Percentiles rank a stretch among this genome's conserved stretches.
Conservation (phyloP, 2,329 filamentous ascomycete species). For the Alternaria brassicae region DNA sequence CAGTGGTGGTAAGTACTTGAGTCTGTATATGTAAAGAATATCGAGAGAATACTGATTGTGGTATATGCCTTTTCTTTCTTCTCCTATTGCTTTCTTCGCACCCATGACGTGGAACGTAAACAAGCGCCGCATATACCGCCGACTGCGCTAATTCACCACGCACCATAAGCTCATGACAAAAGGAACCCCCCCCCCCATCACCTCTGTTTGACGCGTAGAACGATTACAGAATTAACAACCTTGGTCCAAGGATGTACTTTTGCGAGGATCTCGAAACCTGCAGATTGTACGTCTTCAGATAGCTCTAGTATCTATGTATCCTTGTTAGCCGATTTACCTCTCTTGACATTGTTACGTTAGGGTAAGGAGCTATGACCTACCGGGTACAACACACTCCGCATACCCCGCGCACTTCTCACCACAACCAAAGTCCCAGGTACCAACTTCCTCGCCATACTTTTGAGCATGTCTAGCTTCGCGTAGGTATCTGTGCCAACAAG, state of each 20-base stretch:
- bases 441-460: slow-evolving; percentile 50
- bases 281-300: slow-evolving; percentile 36
- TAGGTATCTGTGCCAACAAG: slow-evolving; percentile 55
- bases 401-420: slow-evolving; percentile 54
- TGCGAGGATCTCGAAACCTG: slow-evolving; percentile 51
- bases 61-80: too few species aligned
- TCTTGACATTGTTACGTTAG: background rate
- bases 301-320: slow-evolving; percentile 50
- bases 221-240: slow-evolving; percentile 60
- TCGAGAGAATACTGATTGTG: background rate
- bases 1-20: background rate
- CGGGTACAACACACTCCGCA: slow-evolving; percentile 58
- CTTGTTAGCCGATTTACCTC: background rate
- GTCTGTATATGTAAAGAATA: background rate
- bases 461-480: slow-evolving; percentile 54
- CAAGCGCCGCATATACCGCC: background rate
- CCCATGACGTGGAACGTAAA: background rate
- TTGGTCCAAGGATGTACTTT: slow-evolving; percentile 59
- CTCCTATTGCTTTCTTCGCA: background rate
- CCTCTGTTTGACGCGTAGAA: slow-evolving; percentile 40
- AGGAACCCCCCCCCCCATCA: background rate
- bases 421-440: slow-evolving; percentile 55
- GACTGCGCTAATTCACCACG: background rate
- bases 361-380: slow-evolving; percentile 38
- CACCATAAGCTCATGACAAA: background rate